These are phyloP conservation scores for Cichorium intybus DNA, from an alignment of 140 eudicot genomes.

Conservation along the genomic window DNA sequence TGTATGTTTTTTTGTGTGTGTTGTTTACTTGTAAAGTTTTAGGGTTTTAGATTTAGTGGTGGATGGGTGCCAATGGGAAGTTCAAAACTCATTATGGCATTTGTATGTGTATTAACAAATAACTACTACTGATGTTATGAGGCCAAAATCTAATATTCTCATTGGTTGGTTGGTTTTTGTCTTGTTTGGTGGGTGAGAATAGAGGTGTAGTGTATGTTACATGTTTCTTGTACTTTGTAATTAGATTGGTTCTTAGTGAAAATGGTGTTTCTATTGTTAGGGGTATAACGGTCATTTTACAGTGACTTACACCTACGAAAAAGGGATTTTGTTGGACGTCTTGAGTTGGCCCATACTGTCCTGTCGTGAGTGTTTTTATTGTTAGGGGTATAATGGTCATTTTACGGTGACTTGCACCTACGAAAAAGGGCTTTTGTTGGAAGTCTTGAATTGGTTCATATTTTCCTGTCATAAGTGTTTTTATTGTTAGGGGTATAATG, in stretches of 20 bases:
- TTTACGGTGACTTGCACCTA: no score
- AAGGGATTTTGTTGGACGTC: no score
- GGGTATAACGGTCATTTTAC: neutral
- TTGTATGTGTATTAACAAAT: conserved; percentile 36
- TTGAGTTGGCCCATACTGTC: no score
- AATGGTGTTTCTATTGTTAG: no score
- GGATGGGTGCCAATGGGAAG: conserved; percentile 41
- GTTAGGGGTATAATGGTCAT: no score
- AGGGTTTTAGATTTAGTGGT: conserved; percentile 32
- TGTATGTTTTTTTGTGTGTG: conserved; percentile 21
- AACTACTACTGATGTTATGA: conserved; percentile 30
- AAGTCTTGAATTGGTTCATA: no score
- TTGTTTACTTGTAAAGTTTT: conserved; percentile 31
- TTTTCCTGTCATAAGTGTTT: no score
- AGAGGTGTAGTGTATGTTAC: conserved; percentile 2
- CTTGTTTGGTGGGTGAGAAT: neutral
- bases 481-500: no score
- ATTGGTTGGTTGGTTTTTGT: neutral
- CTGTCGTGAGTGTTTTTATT: no score
- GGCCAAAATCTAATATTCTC: conserved; percentile 15
- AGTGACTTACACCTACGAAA: no score
- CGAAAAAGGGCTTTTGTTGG: no score
- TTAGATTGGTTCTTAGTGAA: neutral
- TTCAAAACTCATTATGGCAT: conserved; percentile 38
- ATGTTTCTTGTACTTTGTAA: conserved; percentile 1